phyloP scores from a whole-genome alignment of 1,284 basidiomycete species.

The Naganishia albida region DNA sequence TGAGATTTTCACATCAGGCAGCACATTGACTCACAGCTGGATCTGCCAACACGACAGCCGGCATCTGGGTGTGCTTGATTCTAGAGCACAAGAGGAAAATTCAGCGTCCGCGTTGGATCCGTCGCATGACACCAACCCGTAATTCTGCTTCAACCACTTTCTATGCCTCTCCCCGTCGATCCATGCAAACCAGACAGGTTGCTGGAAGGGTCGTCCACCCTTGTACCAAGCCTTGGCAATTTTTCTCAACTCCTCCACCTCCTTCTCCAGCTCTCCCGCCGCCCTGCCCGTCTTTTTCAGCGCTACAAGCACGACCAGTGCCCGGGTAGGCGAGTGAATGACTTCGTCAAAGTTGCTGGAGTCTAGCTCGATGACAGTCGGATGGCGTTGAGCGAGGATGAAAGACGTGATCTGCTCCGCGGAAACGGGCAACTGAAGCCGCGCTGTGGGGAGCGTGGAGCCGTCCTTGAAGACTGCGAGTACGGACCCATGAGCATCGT shows the following conservation, averaged over 20 bases:
- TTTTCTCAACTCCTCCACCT: constrained; percentile 59
- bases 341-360: constrained; percentile 73
- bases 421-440: constrained; percentile 45
- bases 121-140: constrained; percentile 57
- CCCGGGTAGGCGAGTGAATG: constrained; percentile 70
- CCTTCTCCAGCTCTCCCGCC: constrained; percentile 52
- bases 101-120: neutral
- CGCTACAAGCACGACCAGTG: constrained; percentile 73
- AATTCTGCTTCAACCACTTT: constrained; percentile 85
- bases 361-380: constrained; percentile 68
- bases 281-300: constrained; percentile 48
- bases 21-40: constrained; percentile 63
- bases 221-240: constrained; percentile 67
- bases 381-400: constrained; percentile 68
- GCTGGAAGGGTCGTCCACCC: constrained; percentile 49
- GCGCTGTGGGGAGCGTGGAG: constrained; percentile 41
- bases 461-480: constrained; percentile 76
- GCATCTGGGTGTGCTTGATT: constrained; percentile 56
- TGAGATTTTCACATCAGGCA: neutral
- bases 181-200: constrained; percentile 77
- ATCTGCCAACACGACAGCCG: constrained; percentile 72
- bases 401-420: constrained; percentile 55
- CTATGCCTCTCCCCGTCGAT: constrained; percentile 79
- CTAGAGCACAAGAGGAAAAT: constrained; percentile 46
- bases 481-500: constrained; percentile 58